Base-by-base conservation (phyloP, 768 basidiomycete species). In the Leccinum disarticulatum region DNA sequence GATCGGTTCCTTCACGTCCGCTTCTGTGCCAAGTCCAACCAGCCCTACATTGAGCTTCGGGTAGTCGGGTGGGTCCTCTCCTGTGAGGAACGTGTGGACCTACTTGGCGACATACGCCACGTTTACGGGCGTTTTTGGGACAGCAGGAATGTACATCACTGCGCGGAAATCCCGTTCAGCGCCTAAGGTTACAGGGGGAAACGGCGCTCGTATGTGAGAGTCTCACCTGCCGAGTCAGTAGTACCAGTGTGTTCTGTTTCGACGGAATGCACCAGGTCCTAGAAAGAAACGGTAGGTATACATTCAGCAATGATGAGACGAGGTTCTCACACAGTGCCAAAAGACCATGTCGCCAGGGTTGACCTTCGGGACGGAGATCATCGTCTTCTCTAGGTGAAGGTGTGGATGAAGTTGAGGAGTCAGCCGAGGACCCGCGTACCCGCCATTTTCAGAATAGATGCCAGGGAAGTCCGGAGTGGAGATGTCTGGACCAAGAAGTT, bases 111-210 rank as follows among this genome's bases (percentile, higher is more conserved):
- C 68, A 65, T 92, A 92, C 14, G 72, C 77, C 41, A 76, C 74
- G 69, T 90, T 90, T 63, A 77, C 75, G 1, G 82, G 81, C 3
- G 87, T 90, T 57, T 81, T 74, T 0, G 88, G 89, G 10, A 87
- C 83, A 6, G 90, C 84, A 1, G 86, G 85, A 54, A 91, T 91
- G 62, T 92, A 92, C 84, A 91, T 88, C 50, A 91, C 89, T 83
- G 64, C 35, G 52, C 17, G 2, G 19, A 6, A n/a, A 10, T 17
- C 27, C 53, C 25, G 17, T 19, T 67, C 22, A 22, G 22, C 22
- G 22, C 22, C 22, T 22, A 22, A 22, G 22, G 22, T 22, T 22
- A 22, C 19, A 22, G 9, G 41, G 43, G 19, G 43, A 10, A 46
- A 10, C 70, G 55, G n/a, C 22, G 41, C 4, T 1, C 14, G 13